Evolutionary conservation across 1,284 basidiomycete species (phyloP).

Genomic region (Gomphus sp.): DNA sequence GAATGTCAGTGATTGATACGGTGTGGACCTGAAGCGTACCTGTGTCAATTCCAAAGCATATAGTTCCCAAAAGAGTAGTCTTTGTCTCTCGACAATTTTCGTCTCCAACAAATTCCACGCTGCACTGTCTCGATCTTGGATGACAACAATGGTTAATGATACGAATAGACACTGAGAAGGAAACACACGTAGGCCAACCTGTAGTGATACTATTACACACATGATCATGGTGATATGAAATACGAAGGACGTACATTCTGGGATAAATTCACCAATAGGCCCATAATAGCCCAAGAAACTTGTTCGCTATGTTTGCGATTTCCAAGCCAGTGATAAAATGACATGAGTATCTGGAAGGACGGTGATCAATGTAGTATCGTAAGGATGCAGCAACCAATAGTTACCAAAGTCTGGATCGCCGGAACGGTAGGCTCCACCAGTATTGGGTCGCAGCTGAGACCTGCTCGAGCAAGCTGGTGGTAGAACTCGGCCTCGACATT

Average conservation of each 20-base stretch:
- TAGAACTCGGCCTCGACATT: constrained; percentile 13
- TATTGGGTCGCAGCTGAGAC: constrained; percentile 11
- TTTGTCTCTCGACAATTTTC: constrained; percentile 10
- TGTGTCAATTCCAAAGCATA: constrained; percentile 9
- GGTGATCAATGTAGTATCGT: not conserved
- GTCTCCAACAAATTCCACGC: constrained; percentile 11
- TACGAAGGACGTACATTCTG: constrained; percentile 11
- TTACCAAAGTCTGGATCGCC: constrained; percentile 11
- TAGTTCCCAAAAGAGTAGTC: constrained; percentile 13
- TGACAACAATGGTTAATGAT: not conserved
- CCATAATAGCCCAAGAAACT: constrained; percentile 11
- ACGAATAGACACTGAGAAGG: not conserved
- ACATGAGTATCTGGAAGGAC: constrained; percentile 6
- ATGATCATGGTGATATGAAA: not conserved
- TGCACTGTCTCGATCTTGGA: constrained; percentile 13
- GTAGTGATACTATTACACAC: not conserved
- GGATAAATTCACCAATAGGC: constrained; percentile 10
- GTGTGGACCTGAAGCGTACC: not conserved
- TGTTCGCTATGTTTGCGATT: constrained; percentile 12
- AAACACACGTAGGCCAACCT: constrained; percentile 15
- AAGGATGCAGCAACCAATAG: constrained; percentile 4
- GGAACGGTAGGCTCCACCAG: constrained; percentile 12
- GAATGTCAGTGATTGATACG: not conserved
- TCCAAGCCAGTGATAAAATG: constrained; percentile 11
- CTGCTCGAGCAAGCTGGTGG: constrained; percentile 11